phyloP scores from a whole-genome alignment of 345 rosid species.

The Rhizophora apiculata region DNA sequence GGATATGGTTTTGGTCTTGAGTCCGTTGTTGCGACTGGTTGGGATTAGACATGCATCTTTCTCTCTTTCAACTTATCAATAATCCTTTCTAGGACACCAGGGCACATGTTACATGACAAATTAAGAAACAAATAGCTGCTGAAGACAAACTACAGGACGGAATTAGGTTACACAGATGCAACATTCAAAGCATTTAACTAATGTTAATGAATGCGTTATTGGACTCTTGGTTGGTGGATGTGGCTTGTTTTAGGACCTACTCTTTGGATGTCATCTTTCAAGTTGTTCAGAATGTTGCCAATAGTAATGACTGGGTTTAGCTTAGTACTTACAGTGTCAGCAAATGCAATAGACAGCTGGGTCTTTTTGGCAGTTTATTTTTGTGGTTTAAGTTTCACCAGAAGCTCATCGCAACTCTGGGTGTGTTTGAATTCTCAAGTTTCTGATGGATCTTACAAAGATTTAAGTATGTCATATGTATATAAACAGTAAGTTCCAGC shows the following conservation, averaged over 20 bases:
- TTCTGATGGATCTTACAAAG: too few relatives aligned
- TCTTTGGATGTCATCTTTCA: background rate
- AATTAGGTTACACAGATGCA: constrained; percentile 3
- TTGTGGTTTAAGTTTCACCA: too few relatives aligned
- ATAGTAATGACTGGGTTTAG: too few relatives aligned
- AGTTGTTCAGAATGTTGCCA: too few relatives aligned
- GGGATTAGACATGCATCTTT: constrained; percentile 31
- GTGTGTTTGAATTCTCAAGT: too few relatives aligned
- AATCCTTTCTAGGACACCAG: background rate
- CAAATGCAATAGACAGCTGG: too few relatives aligned
- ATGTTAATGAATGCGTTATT: background rate
- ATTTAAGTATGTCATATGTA: too few relatives aligned
- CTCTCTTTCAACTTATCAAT: background rate
- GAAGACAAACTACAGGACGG: constrained; percentile 17
- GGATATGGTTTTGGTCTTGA: constrained; percentile 11
- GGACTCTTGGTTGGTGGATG: background rate
- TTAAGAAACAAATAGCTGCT: background rate
- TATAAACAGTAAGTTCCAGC: too few relatives aligned
- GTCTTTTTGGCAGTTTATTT: too few relatives aligned
- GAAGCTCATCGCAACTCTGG: too few relatives aligned
- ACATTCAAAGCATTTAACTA: background rate
- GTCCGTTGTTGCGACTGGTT: constrained; percentile 31
- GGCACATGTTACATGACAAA: background rate
- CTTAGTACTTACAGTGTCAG: too few relatives aligned
- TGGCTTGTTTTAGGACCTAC: background rate